Evolutionary conservation across 805 yeast genomes (phyloP).

Genomic region (Zygosaccharomyces lentus): DNA sequence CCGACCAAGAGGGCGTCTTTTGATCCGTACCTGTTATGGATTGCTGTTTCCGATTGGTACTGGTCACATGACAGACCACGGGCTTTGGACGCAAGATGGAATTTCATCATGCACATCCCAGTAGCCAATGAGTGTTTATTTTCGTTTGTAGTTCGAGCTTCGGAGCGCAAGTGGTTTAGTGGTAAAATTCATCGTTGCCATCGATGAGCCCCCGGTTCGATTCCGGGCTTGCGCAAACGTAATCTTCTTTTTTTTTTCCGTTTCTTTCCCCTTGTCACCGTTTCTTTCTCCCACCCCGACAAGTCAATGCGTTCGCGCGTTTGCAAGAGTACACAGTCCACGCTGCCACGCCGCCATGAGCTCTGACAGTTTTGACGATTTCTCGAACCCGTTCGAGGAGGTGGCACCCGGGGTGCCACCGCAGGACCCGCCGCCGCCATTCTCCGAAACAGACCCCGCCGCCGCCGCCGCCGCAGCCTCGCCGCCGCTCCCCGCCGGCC

Average conservation of each 20-base stretch:
- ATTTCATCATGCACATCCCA: too few species aligned
- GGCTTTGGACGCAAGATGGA: too few species aligned
- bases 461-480: conserved; percentile 10
- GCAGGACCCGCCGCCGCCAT: neutral
- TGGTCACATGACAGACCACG: too few species aligned
- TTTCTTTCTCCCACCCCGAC: too few species aligned
- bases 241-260: too few species aligned
- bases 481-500: conserved; percentile 21
- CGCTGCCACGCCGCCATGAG: neutral
- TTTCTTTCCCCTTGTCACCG: too few species aligned
- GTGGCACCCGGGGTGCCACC: neutral
- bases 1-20: too few species aligned
- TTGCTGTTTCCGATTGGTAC: too few species aligned
- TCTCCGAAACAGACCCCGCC: neutral
- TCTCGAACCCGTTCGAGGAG: conserved; percentile 4
- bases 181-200: conserved; percentile 9
- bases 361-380: conserved; percentile 1
- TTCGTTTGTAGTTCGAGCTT: too few species aligned
- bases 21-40: too few species aligned
- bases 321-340: too few species aligned
- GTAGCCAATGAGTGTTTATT: too few species aligned
- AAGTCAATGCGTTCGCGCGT: neutral
- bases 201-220: conserved; percentile 9
- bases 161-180: conserved; percentile 9
- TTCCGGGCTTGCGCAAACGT: conserved; percentile 8